Conservation (phyloP, 2,329 filamentous ascomycete species). For the Xylaria multiplex region DNA sequence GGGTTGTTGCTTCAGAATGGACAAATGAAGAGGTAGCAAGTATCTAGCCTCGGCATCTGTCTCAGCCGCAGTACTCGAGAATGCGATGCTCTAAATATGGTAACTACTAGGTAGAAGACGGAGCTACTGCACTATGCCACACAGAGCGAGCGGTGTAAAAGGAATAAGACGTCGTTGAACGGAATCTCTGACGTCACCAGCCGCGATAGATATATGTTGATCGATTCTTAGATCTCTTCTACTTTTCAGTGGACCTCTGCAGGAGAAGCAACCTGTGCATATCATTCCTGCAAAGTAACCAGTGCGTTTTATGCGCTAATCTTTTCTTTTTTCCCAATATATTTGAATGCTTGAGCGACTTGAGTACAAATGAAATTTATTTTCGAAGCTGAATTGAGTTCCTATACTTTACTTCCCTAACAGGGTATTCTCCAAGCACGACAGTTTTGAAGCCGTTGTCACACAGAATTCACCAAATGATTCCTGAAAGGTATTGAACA, state of each 20-base stretch:
- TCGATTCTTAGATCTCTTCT: not conserved
- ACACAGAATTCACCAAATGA: not conserved
- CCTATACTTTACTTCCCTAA: no score
- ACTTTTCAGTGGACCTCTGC: not conserved
- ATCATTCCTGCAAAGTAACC: not conserved
- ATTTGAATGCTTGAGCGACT: not conserved
- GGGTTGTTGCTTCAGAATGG: not conserved
- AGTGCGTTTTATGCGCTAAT: not conserved
- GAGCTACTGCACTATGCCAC: not conserved
- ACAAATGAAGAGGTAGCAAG: not conserved
- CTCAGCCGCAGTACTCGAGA: not conserved
- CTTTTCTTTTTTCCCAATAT: not conserved
- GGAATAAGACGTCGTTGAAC: not conserved
- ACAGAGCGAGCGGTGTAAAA: not conserved
- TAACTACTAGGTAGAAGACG: not conserved
- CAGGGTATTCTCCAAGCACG: no score
- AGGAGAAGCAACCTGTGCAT: not conserved
- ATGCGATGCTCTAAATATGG: not conserved
- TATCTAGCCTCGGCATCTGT: slow-evolving; percentile 2
- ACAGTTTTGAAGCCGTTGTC: not conserved
- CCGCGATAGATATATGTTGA: not conserved
- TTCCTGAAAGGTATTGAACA: not conserved
- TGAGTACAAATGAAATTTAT: no score
- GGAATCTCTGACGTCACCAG: slow-evolving; percentile 23
- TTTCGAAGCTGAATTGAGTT: not conserved